Evolutionary conservation across 2,329 filamentous ascomycete species (phyloP), one percentile per base, ranked within the genome.

Genomic region (Fusarium vanettenii): DNA sequence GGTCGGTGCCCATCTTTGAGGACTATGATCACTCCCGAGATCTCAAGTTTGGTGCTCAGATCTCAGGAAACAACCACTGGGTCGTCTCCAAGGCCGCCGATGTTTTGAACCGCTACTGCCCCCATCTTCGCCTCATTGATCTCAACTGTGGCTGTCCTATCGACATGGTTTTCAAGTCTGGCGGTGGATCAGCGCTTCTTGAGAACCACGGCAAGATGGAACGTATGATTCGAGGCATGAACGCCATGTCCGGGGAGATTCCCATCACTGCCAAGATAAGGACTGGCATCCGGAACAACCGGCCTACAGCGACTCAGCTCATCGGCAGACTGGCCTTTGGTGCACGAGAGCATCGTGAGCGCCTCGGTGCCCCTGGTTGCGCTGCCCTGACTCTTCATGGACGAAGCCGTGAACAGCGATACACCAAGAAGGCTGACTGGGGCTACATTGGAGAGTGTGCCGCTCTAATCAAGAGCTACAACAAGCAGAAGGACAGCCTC

Each of bases 71-170:
- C 84, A 97, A 97, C 81, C 94, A 95, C 16, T 97, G 95, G 93
- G 88, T 95, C 65, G 96, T 94, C 4, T 89, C 96, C 81, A 98
- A 98, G 85, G 92, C 95, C 0, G 94, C 96, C 1, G 95, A 98
- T 82, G 89, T 93, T 5, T 86, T 99, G 56, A 92, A 92, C 6
- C 88, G 89, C 33, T 91, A 93, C 73, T 92, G 95, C 67, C 95
- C 97, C 4, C 91, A 95, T 78, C 89, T 99, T 22, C 94, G 97
- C 39, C 91, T 98, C 43, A 94, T 99, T 74, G 97, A 99, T 80
- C 87, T 99, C 76, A 99, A 99, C 86, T 98, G 96, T 79, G 97
- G 97, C 52, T 99, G 97, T 80, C 97, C 97, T 5, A 98, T 99
- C 80, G 97, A 99, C 81, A 90, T 98, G 77, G 92, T 99, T 61